Conservation (phyloP, 805 yeast genomes). For the Cyberlindnera subsufficiens region DNA sequence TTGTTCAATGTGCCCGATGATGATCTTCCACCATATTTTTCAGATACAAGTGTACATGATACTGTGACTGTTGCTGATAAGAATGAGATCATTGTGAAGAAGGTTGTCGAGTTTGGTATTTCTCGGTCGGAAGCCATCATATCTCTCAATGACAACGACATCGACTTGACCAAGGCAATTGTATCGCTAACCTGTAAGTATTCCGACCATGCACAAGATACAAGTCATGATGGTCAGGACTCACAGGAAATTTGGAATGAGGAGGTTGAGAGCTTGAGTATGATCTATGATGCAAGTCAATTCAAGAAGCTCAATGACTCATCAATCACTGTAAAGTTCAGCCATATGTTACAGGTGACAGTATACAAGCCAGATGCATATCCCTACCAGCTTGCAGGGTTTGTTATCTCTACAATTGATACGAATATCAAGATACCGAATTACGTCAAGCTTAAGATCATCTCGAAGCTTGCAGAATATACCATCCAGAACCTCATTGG, state of each 20-base stretch:
- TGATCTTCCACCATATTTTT: conserved; percentile 68
- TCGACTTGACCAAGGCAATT: conserved; percentile 46
- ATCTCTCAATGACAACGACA: conserved; percentile 34
- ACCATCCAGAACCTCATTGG: conserved; percentile 49
- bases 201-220: conserved; percentile 16
- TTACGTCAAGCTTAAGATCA: conserved; percentile 58
- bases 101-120: conserved; percentile 62
- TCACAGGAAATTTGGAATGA: conserved; percentile 55
- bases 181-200: conserved; percentile 40
- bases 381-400: conserved; percentile 67
- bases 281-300: conserved; percentile 42
- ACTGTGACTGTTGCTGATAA: conserved; percentile 39
- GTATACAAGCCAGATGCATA: conserved; percentile 47
- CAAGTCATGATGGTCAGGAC: conserved; percentile 4
- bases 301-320: conserved; percentile 24
- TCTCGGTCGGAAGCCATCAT: conserved; percentile 57
- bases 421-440: conserved; percentile 50
- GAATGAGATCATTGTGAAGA: conserved; percentile 47
- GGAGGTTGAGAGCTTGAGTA: conserved; percentile 62
- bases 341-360: conserved; percentile 25
- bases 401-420: conserved; percentile 43
- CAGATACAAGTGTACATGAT: conserved; percentile 48
- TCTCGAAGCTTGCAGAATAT: conserved; percentile 40
- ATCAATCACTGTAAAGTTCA: conserved; percentile 12
- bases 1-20: conserved; percentile 91